Evolutionary conservation across 2,329 filamentous ascomycete species (phyloP), one percentile per base, ranked within the genome.

Genomic region (Ascochyta rabiei): DNA sequence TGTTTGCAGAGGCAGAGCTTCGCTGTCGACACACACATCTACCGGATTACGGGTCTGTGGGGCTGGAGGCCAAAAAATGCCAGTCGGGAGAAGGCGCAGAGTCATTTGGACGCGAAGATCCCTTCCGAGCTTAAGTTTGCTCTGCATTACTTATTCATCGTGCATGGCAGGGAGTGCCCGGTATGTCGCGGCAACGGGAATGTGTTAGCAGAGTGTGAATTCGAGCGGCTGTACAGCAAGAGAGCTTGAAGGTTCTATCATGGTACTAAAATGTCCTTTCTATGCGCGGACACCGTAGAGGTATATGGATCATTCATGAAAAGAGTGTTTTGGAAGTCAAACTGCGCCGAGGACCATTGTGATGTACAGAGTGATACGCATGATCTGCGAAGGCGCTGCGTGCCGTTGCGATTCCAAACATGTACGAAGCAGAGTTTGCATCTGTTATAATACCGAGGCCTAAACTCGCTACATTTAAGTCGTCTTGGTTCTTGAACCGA

Each of bases 1-100:
- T 56, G 48, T 16, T 48, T 53, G 35, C 50, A 53, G 48, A 42
- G 48, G 19, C 46, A 53, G 6, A 34, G 48, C 3, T 56, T 53
- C 33, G 48, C 48, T 0, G 48, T 56, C 5, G 48, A 56, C n/a
- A 53, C 42, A 7, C 48, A 56, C 23, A 47, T 56, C 4, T 53
- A 56, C 33, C 40, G 48, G 2, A 56, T 56, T 15, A 41, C 48
- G 9, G 53, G 48, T 4, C 6, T 56, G 6, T 53, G 53, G 53
- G 48, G 53, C 4, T 56, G 53, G 53, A 42, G 41, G 18, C 53
- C 48, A 2, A 41, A 47, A 21, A 31, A 47, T 0, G 53, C 53
- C 5, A 56, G n/a, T 24, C 30, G 38, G 6, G 53, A 56, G 34
- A 48, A 42, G 2, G 37, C 53, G 13, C 53, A 56, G 30, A 9